Evolutionary conservation across 1,139 yeast genomes (phyloP), one percentile per base, ranked within the genome.

Genomic region (Sugiyamaella pinicola): DNA sequence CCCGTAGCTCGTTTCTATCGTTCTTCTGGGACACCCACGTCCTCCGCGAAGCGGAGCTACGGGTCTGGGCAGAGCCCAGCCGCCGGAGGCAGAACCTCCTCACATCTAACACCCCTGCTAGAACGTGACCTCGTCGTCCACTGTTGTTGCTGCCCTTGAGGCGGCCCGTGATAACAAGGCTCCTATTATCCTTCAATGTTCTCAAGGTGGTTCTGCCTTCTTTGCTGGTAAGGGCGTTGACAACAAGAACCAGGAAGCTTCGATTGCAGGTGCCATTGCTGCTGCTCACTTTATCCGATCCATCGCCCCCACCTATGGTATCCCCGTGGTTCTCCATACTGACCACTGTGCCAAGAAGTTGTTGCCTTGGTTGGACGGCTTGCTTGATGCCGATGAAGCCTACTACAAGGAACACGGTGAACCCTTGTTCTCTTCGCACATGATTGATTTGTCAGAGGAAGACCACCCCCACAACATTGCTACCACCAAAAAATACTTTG

Each of bases 121-220:
- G 58, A 93, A 93, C 76, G 96, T 93, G 58, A 93, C 99, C 63
- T 88, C 98, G 35, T 91, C 98, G 38, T 93, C 98, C 54, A 91
- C 98, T 62, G 99, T 85, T 58, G 93, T 93, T 69, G 90, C 98
- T 66, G 95, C 97, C 65, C 82, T 93, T 72, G 99, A 95, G 80
- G 95, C 99, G 67, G 99, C 99, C 60, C 88, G 99, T 78, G 98
- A 93, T 80, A 75, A 74, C 80, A 86, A 87, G 75, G 80, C 96
- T 59, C 99, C 99, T 78, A 90, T 93, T 77, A 89, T 93, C 73
- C 80, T 93, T 73, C 99, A 93, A 80, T 83, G 93, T 65, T 93
- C 99, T 60, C 91, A 93, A 76, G 99, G 99, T 80, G 99, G 99
- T 81, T 95, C 99, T 66, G 99, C 98, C 62, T 95, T 82, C 89